These are phyloP conservation scores for Chloranthus sessilifolius DNA, from an alignment of 164 flowering plant species.

Conservation along the genomic window DNA sequence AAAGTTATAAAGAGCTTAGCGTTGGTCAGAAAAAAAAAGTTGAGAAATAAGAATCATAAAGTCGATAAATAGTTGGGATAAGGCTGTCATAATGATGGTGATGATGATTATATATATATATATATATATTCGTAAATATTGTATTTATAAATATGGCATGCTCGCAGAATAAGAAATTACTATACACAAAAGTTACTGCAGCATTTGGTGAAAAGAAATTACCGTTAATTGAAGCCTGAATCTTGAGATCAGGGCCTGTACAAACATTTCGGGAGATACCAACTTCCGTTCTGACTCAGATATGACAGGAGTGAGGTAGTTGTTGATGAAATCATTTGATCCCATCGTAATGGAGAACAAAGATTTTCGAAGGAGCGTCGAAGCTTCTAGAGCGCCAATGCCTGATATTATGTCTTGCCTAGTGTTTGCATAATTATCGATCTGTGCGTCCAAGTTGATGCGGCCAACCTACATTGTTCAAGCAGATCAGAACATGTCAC, in stretches of 20 bases:
- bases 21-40: no score
- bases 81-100: no score
- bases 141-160: no score
- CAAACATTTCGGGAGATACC: constrained; percentile 43
- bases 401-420: constrained; percentile 51
- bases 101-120: no score
- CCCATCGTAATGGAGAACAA: constrained; percentile 61
- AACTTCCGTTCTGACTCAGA: constrained; percentile 29
- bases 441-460: constrained; percentile 67
- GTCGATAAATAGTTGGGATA: no score
- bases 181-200: not conserved
- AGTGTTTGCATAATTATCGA: constrained; percentile 72
- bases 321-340: constrained; percentile 77
- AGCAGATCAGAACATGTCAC: not conserved
- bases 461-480: constrained; percentile 40
- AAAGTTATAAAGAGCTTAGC: no score
- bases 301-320: constrained; percentile 44
- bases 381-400: constrained; percentile 39
- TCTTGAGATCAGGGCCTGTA: constrained; percentile 45
- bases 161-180: no score
- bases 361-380: constrained; percentile 27
- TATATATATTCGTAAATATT: no score
- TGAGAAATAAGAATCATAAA: no score
- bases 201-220: not conserved
- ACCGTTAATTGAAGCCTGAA: constrained; percentile 62